Base-by-base conservation (phyloP, 2,329 filamentous ascomycete species). In the Colletotrichum orbiculare region DNA sequence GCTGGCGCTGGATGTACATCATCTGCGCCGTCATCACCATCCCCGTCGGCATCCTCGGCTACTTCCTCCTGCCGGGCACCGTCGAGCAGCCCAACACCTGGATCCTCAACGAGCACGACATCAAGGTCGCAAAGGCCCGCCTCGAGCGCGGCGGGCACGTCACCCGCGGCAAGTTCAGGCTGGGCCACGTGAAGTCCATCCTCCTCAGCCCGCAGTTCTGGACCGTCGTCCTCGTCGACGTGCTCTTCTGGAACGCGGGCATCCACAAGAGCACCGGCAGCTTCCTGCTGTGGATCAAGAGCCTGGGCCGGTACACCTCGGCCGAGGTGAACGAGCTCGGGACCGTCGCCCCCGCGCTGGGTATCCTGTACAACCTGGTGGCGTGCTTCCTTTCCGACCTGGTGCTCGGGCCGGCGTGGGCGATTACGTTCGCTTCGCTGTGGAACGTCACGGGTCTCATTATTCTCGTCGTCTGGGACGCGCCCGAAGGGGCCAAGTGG, bases 401-500 rank as follows among this genome's bases (percentile, higher is more conserved):
- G 15, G 60, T 66, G 3, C 4, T 63, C 8, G 64, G 64, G 1
- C 59, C 64, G 4, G 60, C 59, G 72, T 88, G 10, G 74, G 86
- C 1, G 9, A 66, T 66, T 12, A 64, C 60, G 2, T 66, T 66
- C 12, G 48, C 64, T 3, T 63, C 64, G 13, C 35, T 64, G 1
- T 63, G 59, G 64, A 66, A 66, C 34, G 49, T 54, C 13, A 59
- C 54, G 2, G 64, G 64, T 2, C 38, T 63, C 1, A 52, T 64
- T 7, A 85, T 87, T 39, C 76, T 87, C 8, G 77, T 82, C 1
- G 73, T 86, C 10, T 89, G 85, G 86, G 72, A 84, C 11, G 84
- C 88, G 0, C 84, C 85, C 0, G 84, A 88, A 60, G 69, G 78
- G 0, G 83, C 83, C 0, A 76, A 81, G 12, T 87, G 84, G 83